Evolutionary conservation across 306 rosid species (phyloP).

Genomic region (Acacia melanoxylon): DNA sequence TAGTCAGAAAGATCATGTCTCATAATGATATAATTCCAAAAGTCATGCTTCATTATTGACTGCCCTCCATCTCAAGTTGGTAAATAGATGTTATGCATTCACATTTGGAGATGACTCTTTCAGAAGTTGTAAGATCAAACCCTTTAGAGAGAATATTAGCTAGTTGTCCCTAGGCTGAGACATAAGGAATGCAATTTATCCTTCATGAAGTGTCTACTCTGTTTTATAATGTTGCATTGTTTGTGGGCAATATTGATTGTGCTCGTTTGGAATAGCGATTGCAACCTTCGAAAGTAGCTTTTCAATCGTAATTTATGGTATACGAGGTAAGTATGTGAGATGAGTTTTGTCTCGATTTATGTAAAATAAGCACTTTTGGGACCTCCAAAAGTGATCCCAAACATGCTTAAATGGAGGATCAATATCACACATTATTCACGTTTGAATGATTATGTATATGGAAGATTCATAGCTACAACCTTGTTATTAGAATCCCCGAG

Average conservation of each 20-base stretch:
- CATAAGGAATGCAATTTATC: background rate
- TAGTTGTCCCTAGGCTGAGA: background rate
- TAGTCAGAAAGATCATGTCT: background rate
- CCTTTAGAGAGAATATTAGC: background rate
- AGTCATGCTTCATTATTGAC: background rate
- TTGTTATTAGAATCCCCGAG: background rate
- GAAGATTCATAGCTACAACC: too few relatives aligned
- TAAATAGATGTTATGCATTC: background rate
- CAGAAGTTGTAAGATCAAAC: background rate
- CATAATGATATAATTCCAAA: background rate
- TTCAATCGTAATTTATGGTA: too few relatives aligned
- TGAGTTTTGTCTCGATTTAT: too few relatives aligned
- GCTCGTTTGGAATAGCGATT: too few relatives aligned
- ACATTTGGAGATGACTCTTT: background rate
- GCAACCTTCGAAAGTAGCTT: too few relatives aligned
- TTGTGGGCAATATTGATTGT: background rate
- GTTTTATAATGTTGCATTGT: background rate
- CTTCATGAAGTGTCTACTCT: background rate
- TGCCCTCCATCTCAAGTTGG: background rate
- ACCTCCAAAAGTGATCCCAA: too few relatives aligned
- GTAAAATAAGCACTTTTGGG: too few relatives aligned
- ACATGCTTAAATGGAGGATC: background rate
- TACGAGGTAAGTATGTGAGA: too few relatives aligned
- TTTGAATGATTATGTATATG: too few relatives aligned
- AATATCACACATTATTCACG: too few relatives aligned